Evolutionary conservation across 78 protist genomes (phyloP).

Genomic region (Dictyostelium citrinum): DNA sequence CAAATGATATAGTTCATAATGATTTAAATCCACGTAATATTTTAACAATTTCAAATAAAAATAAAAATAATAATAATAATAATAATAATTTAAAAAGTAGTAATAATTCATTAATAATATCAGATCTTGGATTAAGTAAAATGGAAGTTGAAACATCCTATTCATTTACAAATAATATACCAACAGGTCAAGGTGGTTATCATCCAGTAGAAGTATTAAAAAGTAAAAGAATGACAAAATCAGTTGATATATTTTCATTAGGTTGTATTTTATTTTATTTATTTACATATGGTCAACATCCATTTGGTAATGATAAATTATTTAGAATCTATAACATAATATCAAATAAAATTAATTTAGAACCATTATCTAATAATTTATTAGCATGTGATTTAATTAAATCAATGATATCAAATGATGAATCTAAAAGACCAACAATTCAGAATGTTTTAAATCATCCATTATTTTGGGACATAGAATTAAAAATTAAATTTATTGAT

Average conservation of each 20-base stretch:
- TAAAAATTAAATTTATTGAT: slow-evolving; percentile 22
- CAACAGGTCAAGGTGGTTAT: slow-evolving; percentile 57
- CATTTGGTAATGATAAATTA: slow-evolving; percentile 55
- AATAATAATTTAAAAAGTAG: not conserved
- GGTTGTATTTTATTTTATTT: slow-evolving; percentile 36
- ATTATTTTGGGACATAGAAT: slow-evolving; percentile 15
- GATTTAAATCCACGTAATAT: slow-evolving; percentile 67
- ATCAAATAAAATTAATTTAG: not conserved
- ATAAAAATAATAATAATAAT: too few relatives aligned
- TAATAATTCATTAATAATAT: not conserved
- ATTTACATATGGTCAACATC: slow-evolving; percentile 41
- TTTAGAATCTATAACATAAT: slow-evolving; percentile 23
- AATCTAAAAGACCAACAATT: slow-evolving; percentile 13
- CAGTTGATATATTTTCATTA: slow-evolving; percentile 56
- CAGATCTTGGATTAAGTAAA: slow-evolving; percentile 62
- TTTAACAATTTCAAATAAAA: not conserved
- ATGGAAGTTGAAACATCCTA: slow-evolving; percentile 25
- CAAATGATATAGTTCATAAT: slow-evolving; percentile 43
- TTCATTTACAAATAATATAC: slow-evolving; percentile 1
- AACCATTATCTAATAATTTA: not conserved
- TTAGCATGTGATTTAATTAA: slow-evolving; percentile 17
- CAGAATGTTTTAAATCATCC: slow-evolving; percentile 9
- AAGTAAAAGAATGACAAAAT: slow-evolving; percentile 25
- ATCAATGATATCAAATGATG: slow-evolving; percentile 11
- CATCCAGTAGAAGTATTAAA: slow-evolving; percentile 50